Evolutionary conservation across 495 filamentous ascomycete genomes (phyloP).

Genomic region (Penicillium psychrofluorescens): DNA sequence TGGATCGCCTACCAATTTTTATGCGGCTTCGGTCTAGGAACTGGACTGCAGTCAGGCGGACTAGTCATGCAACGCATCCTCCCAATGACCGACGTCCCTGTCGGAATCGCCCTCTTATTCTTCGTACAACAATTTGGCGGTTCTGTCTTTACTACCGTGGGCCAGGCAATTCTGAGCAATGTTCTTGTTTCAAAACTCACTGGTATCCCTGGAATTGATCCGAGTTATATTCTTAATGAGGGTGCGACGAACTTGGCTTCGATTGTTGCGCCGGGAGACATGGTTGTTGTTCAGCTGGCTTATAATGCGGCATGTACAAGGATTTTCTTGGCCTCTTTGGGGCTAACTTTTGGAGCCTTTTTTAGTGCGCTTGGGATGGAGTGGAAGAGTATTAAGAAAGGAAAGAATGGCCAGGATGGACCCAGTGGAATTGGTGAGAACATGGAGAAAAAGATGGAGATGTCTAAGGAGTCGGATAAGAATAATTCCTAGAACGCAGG

Average conservation of each 20-base stretch:
- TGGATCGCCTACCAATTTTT: slow-evolving; percentile 32
- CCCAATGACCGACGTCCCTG: slow-evolving; percentile 21
- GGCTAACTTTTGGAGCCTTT: not conserved
- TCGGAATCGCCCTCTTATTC: slow-evolving; percentile 31
- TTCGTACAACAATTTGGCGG: slow-evolving; percentile 35
- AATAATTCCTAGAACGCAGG: too few species aligned
- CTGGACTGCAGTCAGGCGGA: slow-evolving; percentile 25
- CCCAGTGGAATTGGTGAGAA: not conserved
- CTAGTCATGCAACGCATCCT: slow-evolving; percentile 34
- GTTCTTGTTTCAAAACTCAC: not conserved
- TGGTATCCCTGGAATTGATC: not conserved
- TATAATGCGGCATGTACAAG: not conserved
- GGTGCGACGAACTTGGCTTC: not conserved
- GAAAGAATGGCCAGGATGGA: not conserved
- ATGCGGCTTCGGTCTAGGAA: slow-evolving; percentile 29
- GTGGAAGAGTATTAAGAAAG: not conserved
- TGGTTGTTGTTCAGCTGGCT: not conserved
- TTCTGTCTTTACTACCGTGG: slow-evolving; percentile 28
- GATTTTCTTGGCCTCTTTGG: not conserved
- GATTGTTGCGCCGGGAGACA: not conserved
- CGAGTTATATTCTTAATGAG: not conserved
- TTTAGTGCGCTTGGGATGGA: not conserved
- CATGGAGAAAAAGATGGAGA: too few species aligned
- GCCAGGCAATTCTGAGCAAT: slow-evolving; percentile 25
- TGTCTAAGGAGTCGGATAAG: too few species aligned